Percentiles rank a stretch among this genome's conserved stretches.
Conservation (phyloP, 1,284 basidiomycete genomes). For the Gymnopus androsaceus region DNA sequence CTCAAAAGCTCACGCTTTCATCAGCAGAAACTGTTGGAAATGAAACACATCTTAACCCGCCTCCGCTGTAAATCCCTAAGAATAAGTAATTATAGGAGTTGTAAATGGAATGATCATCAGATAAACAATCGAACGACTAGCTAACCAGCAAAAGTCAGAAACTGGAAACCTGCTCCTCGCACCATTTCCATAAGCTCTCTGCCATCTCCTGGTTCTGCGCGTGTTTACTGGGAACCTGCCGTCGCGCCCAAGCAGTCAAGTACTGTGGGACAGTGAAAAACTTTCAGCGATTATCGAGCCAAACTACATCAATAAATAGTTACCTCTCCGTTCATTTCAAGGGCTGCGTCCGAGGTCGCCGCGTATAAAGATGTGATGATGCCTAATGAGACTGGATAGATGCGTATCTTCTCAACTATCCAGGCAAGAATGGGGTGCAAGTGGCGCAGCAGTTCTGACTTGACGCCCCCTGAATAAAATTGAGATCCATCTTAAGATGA, state of each 20-base stretch:
- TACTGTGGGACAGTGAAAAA: not conserved
- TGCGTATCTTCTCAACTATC: slow-evolving; percentile 4
- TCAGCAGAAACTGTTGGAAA: not conserved
- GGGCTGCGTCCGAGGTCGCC: slow-evolving; percentile 7
- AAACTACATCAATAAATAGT: not conserved
- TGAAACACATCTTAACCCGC: not conserved
- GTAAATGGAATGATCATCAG: not conserved
- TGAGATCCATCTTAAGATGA: not conserved
- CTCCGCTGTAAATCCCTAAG: too few relatives aligned
- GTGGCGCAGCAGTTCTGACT: slow-evolving; percentile 3
- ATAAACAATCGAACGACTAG: not conserved
- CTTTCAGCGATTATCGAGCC: not conserved
- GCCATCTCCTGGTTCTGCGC: not conserved
- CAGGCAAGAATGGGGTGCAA: not conserved
- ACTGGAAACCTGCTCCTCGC: not conserved
- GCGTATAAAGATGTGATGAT: slow-evolving; percentile 2
- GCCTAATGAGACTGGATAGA: not conserved
- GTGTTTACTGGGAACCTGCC: slow-evolving; percentile 3
- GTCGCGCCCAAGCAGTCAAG: slow-evolving; percentile 7
- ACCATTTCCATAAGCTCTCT: slow-evolving; percentile 4
- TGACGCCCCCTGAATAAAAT: not conserved
- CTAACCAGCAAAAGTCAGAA: not conserved
- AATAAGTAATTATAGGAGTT: not conserved
- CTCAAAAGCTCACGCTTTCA: not conserved
- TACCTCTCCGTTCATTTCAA: slow-evolving; percentile 6